Percentiles rank a stretch among this genome's conserved stretches.
Conservation (phyloP, 1,284 basidiomycete genomes). For the Pseudozyma tsukubaensis region DNA sequence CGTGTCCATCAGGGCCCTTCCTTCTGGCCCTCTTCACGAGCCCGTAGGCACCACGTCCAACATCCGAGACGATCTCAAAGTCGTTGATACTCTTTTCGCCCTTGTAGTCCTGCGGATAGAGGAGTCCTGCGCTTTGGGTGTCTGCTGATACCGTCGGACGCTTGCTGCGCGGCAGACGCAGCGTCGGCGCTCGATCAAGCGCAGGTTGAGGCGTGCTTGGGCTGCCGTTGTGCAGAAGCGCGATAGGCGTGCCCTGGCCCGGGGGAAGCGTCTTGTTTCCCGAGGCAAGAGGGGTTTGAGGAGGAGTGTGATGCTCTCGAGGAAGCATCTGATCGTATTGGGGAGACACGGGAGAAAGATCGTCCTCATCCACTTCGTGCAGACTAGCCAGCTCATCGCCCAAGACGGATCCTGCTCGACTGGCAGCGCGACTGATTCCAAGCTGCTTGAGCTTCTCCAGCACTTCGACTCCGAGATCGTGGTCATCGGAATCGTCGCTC, state of each 20-base stretch:
- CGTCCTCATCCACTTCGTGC: constrained; percentile 53
- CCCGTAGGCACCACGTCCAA: constrained; percentile 91
- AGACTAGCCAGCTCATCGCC: constrained; percentile 49
- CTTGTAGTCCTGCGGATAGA: constrained; percentile 24
- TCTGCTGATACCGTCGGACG: constrained; percentile 31
- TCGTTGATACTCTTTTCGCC: constrained; percentile 52
- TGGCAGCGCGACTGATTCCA: constrained; percentile 45
- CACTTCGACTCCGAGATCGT: constrained; percentile 41
- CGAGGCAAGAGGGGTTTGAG: constrained; percentile 40
- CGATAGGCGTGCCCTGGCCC: constrained; percentile 2
- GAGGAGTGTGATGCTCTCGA: constrained; percentile 20
- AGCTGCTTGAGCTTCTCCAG: constrained; percentile 50
- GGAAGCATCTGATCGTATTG: constrained; percentile 25
- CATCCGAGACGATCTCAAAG: constrained; percentile 60
- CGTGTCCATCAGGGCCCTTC: constrained; percentile 76
- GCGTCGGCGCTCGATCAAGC: constrained; percentile 23
- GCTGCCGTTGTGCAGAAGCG: constrained; percentile 1
- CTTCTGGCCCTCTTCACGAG: constrained; percentile 90
- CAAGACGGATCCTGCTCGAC: constrained; percentile 50
- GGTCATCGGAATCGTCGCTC: constrained; percentile 48
- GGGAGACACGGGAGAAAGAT: constrained; percentile 41
- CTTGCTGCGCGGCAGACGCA: constrained; percentile 46
- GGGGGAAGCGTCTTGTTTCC: constrained; percentile 13
- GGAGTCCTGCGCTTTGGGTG: constrained; percentile 6
- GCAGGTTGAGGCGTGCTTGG: constrained; percentile 21